Evolutionary conservation across 768 basidiomycete genomes (phyloP), one percentile per base, ranked within the genome.

Genomic region (Suillus occidentalis): DNA sequence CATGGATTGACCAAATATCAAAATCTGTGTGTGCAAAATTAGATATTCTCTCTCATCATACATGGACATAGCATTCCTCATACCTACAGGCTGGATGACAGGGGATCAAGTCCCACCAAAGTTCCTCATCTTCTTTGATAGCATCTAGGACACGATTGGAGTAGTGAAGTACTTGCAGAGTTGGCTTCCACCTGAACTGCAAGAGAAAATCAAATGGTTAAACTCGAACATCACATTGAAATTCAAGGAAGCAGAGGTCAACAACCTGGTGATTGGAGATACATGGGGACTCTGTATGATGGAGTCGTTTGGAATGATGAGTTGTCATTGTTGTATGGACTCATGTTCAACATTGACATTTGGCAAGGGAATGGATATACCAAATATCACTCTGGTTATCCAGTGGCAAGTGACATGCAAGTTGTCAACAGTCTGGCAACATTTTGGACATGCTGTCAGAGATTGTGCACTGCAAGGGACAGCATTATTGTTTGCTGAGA

Each of bases 301-400:
- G 0, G 76, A 76, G 47, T 69, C 76, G 31, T 79, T 77, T 65
- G 77, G 79, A 34, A 76, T 80, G 78, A 76, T 79, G 65, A 58
- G 72, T 22, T 8, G 12, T 49, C 12, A 49, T 49, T 1, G 22
- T 22, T 5, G 5, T 5, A 16, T 49, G 47, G 47, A 49, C 47
- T 49, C 5, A 0, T 8, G 22, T 4, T 49, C 12, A 49, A 13
- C 5, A 6, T 49, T 49, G n/a, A 49, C 47, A 22, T 13, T 49
- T 5, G 0, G 47, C 9, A 18, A 80, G 80, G 78, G 79, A 6
- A 68, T 81, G 45, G 76, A 82, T 52, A 16, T 81, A 3, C 65
- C 75, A 3, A 72, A 75, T 62, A 75, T 82, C 4, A 37, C 65
- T 10, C 58, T 80, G 25, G 73, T 81, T 22, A 72, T 81, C 13